Percentiles rank a stretch among this genome's conserved stretches.
phyloP scores from a whole-genome alignment of 2,329 filamentous ascomycete species.

The Penicillium sp. region DNA sequence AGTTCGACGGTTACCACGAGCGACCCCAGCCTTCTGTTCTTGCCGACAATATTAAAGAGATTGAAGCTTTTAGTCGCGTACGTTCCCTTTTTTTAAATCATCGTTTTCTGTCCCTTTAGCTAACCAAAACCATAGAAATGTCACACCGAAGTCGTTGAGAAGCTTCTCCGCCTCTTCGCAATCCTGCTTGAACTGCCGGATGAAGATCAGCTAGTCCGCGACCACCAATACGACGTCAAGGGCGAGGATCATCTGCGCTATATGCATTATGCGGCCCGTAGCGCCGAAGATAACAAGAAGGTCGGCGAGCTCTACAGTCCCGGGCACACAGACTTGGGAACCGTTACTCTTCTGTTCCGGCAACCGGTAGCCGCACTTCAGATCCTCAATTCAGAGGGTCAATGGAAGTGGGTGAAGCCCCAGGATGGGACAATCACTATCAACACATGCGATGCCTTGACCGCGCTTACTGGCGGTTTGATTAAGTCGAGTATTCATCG shows the following conservation, averaged over 20 bases:
- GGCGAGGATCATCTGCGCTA: slow-evolving; percentile 63
- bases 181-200: slow-evolving; percentile 60
- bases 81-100: background rate
- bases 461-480: slow-evolving; percentile 50
- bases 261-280: slow-evolving; percentile 57
- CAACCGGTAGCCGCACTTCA: slow-evolving; percentile 59
- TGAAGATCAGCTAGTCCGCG: slow-evolving; percentile 55
- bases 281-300: slow-evolving; percentile 47
- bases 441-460: slow-evolving; percentile 52
- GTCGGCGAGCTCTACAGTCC: slow-evolving; percentile 46
- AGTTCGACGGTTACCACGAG: slow-evolving; percentile 52
- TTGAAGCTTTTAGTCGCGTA: slow-evolving; percentile 54
- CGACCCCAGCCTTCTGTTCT: slow-evolving; percentile 50
- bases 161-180: slow-evolving; percentile 59
- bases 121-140: slow-evolving; percentile 24
- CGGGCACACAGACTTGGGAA: slow-evolving; percentile 58
- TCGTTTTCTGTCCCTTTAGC: background rate
- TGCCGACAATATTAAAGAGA: slow-evolving; percentile 51
- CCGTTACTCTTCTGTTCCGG: slow-evolving; percentile 57
- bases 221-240: slow-evolving; percentile 58
- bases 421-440: slow-evolving; percentile 53
- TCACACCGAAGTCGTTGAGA: slow-evolving; percentile 34
- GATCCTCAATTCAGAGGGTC: slow-evolving; percentile 49
- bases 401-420: slow-evolving; percentile 54
- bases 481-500: slow-evolving; percentile 53